A percentile compares a stretch with the other conserved stretches of the same genome.
Conservation (phyloP, 177 flowering plant species). For the Vitis hybrid region DNA sequence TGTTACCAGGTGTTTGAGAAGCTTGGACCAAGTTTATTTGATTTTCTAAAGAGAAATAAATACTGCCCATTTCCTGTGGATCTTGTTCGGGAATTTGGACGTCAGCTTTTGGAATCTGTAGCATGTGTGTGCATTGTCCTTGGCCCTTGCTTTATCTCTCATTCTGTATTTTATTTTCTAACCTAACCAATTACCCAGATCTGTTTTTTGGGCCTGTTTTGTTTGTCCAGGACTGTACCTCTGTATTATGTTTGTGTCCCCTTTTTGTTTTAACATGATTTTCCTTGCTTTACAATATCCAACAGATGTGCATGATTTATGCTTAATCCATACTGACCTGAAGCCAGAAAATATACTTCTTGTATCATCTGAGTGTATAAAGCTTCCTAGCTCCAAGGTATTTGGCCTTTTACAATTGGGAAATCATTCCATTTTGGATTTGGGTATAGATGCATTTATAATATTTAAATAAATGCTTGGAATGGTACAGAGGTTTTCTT, state of each 20-base stretch:
- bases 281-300: conserved; percentile 23
- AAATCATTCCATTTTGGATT: conserved; percentile 23
- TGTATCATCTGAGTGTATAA: conserved; percentile 71
- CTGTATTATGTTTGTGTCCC: conserved; percentile 6
- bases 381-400: conserved; percentile 74
- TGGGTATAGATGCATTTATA: conserved; percentile 25
- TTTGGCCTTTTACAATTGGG: conserved; percentile 22
- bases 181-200: conserved; percentile 18
- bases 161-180: conserved; percentile 19
- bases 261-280: conserved; percentile 11
- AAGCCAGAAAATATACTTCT: conserved; percentile 96
- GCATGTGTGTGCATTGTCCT: conserved; percentile 86
- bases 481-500: conserved; percentile 61
- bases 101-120: conserved; percentile 96
- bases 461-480: conserved; percentile 34
- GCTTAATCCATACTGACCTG: conserved; percentile 85
- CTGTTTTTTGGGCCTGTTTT: conserved; percentile 21
- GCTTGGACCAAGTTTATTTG: conserved; percentile 76
- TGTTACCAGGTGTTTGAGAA: conserved; percentile 82
- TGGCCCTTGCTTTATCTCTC: conserved; percentile 19
- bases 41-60: conserved; percentile 72
- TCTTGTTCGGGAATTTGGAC: conserved; percentile 91
- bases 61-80: conserved; percentile 87
- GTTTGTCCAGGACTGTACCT: conserved; percentile 21
- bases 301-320: conserved; percentile 89